Evolutionary conservation across 2,329 filamentous ascomycete species (phyloP).

Genomic region (Atkinsonella texensis): DNA sequence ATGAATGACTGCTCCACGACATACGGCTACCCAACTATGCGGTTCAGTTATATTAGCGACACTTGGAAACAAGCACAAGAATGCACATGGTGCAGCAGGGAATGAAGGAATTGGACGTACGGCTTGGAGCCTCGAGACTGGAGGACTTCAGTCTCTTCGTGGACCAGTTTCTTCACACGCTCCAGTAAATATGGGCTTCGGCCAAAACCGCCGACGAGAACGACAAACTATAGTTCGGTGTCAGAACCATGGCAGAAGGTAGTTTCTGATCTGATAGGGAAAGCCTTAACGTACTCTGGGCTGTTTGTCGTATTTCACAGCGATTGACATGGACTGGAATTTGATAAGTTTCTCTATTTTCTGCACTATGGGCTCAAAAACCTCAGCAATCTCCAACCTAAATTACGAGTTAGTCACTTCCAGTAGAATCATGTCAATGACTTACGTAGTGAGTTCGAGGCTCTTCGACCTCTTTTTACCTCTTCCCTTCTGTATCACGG

Average conservation of each 20-base stretch:
- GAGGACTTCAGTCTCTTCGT: slow-evolving; percentile 13
- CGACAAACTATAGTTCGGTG: slow-evolving; percentile 19
- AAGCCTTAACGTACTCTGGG: slow-evolving; percentile 16
- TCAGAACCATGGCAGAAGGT: not conserved
- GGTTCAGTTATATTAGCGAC: not conserved
- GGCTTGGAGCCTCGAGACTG: slow-evolving; percentile 19
- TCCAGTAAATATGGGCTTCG: slow-evolving; percentile 17
- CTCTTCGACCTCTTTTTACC: not conserved
- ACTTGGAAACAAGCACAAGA: not conserved
- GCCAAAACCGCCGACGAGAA: slow-evolving; percentile 29
- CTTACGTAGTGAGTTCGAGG: not conserved
- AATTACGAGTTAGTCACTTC: not conserved
- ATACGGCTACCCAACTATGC: slow-evolving; percentile 23
- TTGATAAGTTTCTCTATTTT: slow-evolving; percentile 14
- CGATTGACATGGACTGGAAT: slow-evolving; percentile 13
- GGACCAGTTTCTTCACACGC: slow-evolving; percentile 4
- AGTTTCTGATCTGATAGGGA: not conserved
- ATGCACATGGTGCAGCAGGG: not conserved
- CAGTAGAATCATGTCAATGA: not conserved
- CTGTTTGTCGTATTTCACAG: not conserved
- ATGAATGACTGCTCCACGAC: slow-evolving; percentile 20
- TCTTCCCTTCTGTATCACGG: not conserved
- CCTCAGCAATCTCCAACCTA: not conserved
- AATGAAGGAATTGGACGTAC: slow-evolving; percentile 15
- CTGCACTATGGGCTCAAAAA: slow-evolving; percentile 13